Conservation (phyloP, 2,329 filamentous ascomycete species). For the Phyllosticta citribraziliensis region DNA sequence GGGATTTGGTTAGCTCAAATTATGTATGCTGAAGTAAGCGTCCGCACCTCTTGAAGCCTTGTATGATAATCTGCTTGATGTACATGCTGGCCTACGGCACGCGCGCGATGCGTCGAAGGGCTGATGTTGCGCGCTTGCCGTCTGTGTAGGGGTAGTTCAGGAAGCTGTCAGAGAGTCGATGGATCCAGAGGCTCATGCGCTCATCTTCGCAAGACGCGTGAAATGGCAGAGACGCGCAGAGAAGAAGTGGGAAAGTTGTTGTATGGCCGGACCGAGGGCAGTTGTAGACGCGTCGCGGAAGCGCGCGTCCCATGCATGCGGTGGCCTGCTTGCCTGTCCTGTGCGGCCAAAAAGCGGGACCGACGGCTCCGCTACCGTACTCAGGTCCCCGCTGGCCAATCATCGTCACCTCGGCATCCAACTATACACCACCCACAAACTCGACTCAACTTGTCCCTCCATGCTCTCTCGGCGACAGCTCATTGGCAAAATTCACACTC, state of each 20-base stretch:
- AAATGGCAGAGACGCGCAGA: not conserved
- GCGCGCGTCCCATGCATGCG: not conserved
- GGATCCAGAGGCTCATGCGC: not conserved
- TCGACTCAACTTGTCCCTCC: too few relatives aligned
- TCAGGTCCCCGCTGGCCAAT: too few relatives aligned
- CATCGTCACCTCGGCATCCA: too few relatives aligned
- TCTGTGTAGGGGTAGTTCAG: not conserved
- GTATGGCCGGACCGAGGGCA: not conserved
- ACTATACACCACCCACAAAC: too few relatives aligned
- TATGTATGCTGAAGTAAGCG: not conserved
- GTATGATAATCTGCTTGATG: slow-evolving; percentile 99
- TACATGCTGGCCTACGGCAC: slow-evolving; percentile 54
- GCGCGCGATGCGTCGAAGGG: not conserved
- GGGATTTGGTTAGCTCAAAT: slow-evolving; percentile 13
- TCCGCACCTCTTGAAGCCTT: slow-evolving; percentile 92
- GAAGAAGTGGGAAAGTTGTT: not conserved
- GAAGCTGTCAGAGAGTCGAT: not conserved
- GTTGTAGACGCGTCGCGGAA: not conserved
- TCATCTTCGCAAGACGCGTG: not conserved
- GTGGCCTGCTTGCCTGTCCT: too few relatives aligned
- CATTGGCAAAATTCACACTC: too few relatives aligned
- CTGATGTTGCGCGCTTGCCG: not conserved
- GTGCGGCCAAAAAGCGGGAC: not conserved
- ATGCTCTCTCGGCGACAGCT: too few relatives aligned
- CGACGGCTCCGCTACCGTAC: not conserved